Conservation (phyloP, 2,329 filamentous ascomycete species). For the Eurotiales sp. region DNA sequence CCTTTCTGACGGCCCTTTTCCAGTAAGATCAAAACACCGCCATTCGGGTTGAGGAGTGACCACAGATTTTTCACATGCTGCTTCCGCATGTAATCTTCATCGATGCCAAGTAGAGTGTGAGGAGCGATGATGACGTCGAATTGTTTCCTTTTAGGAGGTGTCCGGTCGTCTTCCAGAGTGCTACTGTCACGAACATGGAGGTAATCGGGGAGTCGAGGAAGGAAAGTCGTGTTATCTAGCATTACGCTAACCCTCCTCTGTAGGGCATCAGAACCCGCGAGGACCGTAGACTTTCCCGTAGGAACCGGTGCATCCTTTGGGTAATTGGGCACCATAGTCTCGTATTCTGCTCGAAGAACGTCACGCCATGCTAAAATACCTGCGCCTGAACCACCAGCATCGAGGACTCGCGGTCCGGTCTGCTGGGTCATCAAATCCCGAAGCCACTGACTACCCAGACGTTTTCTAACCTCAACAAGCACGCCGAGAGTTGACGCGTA, state of each 20-base stretch:
- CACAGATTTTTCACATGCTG: constrained; percentile 83
- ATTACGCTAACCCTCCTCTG: constrained; percentile 71
- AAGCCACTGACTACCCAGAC: constrained; percentile 58
- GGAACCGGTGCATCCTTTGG: constrained; percentile 39
- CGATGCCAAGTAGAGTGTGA: constrained; percentile 72
- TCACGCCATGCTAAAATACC: constrained; percentile 63
- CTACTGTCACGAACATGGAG: constrained; percentile 58
- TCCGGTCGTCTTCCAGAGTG: constrained; percentile 55
- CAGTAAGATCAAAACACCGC: constrained; percentile 79
- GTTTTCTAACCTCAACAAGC: constrained; percentile 57
- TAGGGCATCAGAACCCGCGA: constrained; percentile 71
- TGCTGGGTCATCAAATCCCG: constrained; percentile 53
- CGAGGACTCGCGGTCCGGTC: constrained; percentile 56
- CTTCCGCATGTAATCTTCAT: constrained; percentile 73
- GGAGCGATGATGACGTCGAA: constrained; percentile 90
- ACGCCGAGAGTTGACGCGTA: constrained; percentile 57
- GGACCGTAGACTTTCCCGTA: constrained; percentile 70
- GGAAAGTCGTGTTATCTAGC: constrained; percentile 83
- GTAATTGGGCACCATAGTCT: constrained; percentile 54
- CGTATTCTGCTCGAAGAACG: constrained; percentile 77
- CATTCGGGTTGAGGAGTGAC: constrained; percentile 76
- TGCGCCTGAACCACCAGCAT: constrained; percentile 60
- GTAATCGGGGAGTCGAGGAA: constrained; percentile 88
- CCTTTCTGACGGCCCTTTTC: constrained; percentile 90
- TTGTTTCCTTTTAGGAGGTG: constrained; percentile 63